A percentile compares a stretch with the other conserved stretches of the same genome.
These are phyloP conservation scores for Euphorbia schlechtendalii DNA, from an alignment of 441 rosid species.

Conservation along the genomic window DNA sequence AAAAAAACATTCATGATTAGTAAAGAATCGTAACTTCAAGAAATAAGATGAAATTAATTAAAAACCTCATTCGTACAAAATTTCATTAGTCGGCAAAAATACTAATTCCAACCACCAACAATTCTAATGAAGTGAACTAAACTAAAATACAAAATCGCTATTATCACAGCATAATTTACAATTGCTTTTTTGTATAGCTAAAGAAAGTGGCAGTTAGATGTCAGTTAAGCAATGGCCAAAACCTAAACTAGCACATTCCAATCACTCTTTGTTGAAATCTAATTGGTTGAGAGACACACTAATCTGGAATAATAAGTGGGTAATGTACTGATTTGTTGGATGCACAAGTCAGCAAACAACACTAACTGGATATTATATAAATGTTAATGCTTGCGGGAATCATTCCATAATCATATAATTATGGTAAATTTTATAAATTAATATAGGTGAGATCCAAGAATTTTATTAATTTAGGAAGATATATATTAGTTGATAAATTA, in stretches of 20 bases:
- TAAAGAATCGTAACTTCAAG: not conserved
- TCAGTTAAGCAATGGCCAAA: not conserved
- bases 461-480: no score
- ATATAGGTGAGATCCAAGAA: no score
- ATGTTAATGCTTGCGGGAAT: not conserved
- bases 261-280: slow-evolving; percentile 8
- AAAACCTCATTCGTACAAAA: not conserved
- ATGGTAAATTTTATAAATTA: no score
- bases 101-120: not conserved
- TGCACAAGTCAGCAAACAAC: slow-evolving; percentile 14
- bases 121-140: not conserved
- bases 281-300: slow-evolving; percentile 16
- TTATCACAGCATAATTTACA: not conserved
- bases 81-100: slow-evolving; percentile 2
- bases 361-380: not conserved
- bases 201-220: slow-evolving; percentile 2
- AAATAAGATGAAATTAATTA: slow-evolving; percentile 15
- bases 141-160: not conserved
- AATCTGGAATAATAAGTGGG: slow-evolving; percentile 1
- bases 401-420: no score
- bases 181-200: not conserved
- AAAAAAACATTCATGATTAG: not conserved
- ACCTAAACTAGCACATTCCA: not conserved
- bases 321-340: slow-evolving; percentile 7
- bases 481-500: no score